A percentile compares a stretch with the other conserved stretches of the same genome.
phyloP scores from a whole-genome alignment of 768 basidiomycete species.

The Naganishia friedmannii region DNA sequence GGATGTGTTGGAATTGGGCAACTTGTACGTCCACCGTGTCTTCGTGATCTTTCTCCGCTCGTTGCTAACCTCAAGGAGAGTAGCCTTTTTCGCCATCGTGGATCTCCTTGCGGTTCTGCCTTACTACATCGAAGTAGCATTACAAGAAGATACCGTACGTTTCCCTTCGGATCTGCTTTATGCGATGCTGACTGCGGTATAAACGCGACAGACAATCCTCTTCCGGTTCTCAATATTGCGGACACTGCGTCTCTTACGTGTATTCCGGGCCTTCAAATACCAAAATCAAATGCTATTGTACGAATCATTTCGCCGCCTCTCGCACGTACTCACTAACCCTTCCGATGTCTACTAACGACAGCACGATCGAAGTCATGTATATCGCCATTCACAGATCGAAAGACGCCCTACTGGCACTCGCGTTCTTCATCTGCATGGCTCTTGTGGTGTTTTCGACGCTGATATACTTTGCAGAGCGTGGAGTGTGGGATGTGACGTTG shows the following conservation, averaged over 20 bases:
- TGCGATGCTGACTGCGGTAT: not conserved
- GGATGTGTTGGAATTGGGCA: slow-evolving; percentile 56
- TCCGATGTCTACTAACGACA: slow-evolving; percentile 59
- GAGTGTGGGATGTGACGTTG: slow-evolving; percentile 78
- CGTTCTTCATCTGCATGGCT: slow-evolving; percentile 84
- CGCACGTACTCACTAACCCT: slow-evolving; percentile 49
- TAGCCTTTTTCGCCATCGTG: slow-evolving; percentile 69
- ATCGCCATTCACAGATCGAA: slow-evolving; percentile 78
- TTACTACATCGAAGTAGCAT: slow-evolving; percentile 79
- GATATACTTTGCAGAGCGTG: slow-evolving; percentile 85
- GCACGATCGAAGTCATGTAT: slow-evolving; percentile 69
- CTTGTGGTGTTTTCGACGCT: slow-evolving; percentile 83
- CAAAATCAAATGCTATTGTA: slow-evolving; percentile 50
- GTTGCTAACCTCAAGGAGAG: no score
- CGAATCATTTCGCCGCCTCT: not conserved
- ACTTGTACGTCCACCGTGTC: slow-evolving; percentile 57
- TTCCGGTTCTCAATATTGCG: slow-evolving; percentile 88
- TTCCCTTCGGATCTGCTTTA: not conserved
- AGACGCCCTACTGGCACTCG: slow-evolving; percentile 78
- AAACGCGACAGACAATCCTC: slow-evolving; percentile 63
- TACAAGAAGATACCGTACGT: slow-evolving; percentile 79
- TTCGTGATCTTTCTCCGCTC: not conserved
- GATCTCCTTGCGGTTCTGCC: slow-evolving; percentile 82
- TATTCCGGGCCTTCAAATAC: slow-evolving; percentile 84
- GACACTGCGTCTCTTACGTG: slow-evolving; percentile 81